Base-by-base conservation (phyloP, 257 asterid genomes). In the Przewalskia tangutica region DNA sequence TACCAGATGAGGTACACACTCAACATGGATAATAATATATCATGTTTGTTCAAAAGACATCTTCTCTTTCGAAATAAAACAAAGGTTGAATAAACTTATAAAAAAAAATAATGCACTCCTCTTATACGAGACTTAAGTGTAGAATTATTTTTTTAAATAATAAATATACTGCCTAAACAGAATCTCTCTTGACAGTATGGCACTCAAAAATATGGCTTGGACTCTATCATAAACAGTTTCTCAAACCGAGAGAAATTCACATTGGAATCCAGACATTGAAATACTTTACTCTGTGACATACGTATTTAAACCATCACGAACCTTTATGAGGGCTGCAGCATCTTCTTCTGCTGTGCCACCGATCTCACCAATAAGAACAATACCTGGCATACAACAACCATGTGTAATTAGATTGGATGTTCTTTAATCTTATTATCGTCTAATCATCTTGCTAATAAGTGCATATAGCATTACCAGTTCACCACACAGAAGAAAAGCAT, bases 341-440 rank as follows among this genome's bases (percentile, higher is more conserved):
- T 95, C 99, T 86, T 95, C 99, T 89, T 95, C 99, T 20, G 99
- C 99, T 44, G 99, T 93, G 84, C 99, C 99, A 79, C 99, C 99
- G n/a, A 95, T 95, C 91, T 95, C 99, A 80, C 99, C 99, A 68
- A 95, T 95, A 59, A 95, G 97, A 85, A 95, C 79, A 77, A 95
- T 92, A 81, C 99, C 99, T 95, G 86, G 87, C 81, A 85, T 59
- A 75, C 80, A 81, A 80, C 80, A 70, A 40, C 58, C 64, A 83
- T 18, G 18, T 65, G 66, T 51, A 58, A 46, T 58, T 80, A 81
- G 59, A 76, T 71, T 75, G 77, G 60, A 54, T 64, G 38, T 11
- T 73, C 42, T 50, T 27, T 20, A 73, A 48, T 46, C 40, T 46
- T 48, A 12, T 48, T 23, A 13, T 20, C 8, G 0, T 73, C 60